These are phyloP conservation scores for Hymenoscyphus fraxineus DNA, from an alignment of 2,329 filamentous ascomycete species.

Conservation along the genomic window DNA sequence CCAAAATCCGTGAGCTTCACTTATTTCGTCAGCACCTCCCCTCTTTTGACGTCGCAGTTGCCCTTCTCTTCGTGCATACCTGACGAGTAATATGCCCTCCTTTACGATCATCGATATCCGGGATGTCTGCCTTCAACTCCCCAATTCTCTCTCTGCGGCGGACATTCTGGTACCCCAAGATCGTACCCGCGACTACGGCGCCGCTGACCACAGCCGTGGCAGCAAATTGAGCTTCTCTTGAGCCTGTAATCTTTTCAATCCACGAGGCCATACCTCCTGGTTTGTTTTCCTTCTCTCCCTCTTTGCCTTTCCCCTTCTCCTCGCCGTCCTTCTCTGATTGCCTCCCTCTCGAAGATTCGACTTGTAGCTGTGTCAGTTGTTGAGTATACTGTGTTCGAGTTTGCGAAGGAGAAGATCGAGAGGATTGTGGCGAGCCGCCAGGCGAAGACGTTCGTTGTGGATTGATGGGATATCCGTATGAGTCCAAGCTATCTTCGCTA, in stretches of 20 bases:
- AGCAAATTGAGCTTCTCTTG: slow-evolving; percentile 52
- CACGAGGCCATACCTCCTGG: slow-evolving; percentile 29
- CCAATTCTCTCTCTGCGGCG: slow-evolving; percentile 51
- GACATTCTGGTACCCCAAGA: slow-evolving; percentile 60
- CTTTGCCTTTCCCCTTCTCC: neutral
- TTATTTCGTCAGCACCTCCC: slow-evolving; percentile 37
- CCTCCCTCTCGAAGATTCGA: neutral
- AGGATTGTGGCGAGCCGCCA: neutral
- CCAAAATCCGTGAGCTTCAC: slow-evolving; percentile 50
- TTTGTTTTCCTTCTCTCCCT: slow-evolving; percentile 8
- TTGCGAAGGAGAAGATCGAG: neutral
- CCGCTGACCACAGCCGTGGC: slow-evolving; percentile 67
- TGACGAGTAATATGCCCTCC: slow-evolving; percentile 36
- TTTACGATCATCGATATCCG: slow-evolving; percentile 34
- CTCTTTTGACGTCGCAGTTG: neutral
- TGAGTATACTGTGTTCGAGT: neutral
- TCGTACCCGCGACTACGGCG: slow-evolving; percentile 54
- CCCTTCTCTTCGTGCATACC: slow-evolving; percentile 30
- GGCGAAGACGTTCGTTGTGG: neutral
- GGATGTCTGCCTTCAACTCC: slow-evolving; percentile 59
- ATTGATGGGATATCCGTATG: slow-evolving; percentile 7
- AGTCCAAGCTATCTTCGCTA: slow-evolving; percentile 9
- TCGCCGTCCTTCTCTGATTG: neutral
- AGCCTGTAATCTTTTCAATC: slow-evolving; percentile 25
- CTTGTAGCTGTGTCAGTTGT: neutral